Conservation (phyloP, 2,329 filamentous ascomycete species). For the Alternaria panax region DNA sequence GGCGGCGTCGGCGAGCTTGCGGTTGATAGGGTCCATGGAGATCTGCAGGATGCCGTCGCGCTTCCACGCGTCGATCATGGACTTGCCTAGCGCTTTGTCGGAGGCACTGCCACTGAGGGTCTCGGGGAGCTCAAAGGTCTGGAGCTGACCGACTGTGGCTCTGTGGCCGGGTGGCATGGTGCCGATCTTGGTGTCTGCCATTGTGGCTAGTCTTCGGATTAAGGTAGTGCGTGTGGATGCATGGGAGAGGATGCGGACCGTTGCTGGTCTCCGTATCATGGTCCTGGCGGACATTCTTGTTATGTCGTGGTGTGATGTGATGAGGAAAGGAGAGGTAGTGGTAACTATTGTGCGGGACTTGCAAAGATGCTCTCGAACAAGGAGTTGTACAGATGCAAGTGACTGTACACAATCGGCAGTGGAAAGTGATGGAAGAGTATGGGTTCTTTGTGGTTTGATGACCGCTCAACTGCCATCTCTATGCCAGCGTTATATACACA, state of each 20-base stretch:
- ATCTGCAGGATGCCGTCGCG: conserved; percentile 16
- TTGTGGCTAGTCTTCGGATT: background rate
- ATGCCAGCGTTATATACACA: conserved; percentile 7
- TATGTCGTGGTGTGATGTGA: background rate
- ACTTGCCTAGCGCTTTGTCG: conserved; percentile 14
- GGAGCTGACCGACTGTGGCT: conserved; percentile 8
- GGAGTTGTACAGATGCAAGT: background rate
- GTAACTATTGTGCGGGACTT: background rate
- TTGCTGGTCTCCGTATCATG: conserved; percentile 2
- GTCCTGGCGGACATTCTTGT: conserved; percentile 4
- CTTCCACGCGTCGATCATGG: conserved; percentile 18
- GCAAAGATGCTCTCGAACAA: background rate
- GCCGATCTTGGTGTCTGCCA: background rate
- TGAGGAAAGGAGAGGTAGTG: background rate
- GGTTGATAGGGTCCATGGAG: conserved; percentile 17
- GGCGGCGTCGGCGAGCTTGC: conserved; percentile 14
- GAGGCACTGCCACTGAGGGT: conserved; percentile 8
- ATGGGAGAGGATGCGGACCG: background rate
- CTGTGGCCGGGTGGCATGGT: conserved; percentile 13
- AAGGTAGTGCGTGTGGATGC: background rate
- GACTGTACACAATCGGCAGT: too few species aligned
- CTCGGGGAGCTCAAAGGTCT: conserved; percentile 14
- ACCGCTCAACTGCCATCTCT: background rate
- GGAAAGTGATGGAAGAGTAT: background rate
- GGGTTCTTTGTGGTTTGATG: background rate